phyloP scores from a whole-genome alignment of 2,329 filamentous ascomycete genomes.

The Penicillium decumbens region DNA sequence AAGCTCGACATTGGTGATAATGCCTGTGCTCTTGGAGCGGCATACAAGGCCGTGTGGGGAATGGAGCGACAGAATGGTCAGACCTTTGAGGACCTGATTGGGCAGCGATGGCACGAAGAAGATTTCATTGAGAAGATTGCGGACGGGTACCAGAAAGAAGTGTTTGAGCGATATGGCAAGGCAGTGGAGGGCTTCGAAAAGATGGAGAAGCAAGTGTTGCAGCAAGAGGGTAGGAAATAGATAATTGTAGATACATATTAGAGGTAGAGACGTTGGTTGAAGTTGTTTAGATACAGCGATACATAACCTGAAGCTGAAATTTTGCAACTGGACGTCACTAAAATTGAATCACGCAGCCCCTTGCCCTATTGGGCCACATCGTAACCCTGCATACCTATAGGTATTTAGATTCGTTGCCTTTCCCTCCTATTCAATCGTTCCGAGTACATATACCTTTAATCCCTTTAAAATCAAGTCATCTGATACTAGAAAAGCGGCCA shows the following conservation, averaged over 20 bases:
- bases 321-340: background rate
- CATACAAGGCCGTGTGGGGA: slow-evolving; percentile 95
- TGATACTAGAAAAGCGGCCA: background rate
- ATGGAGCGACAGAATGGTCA: slow-evolving; percentile 63
- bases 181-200: slow-evolving; percentile 71
- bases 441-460: background rate
- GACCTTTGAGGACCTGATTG: slow-evolving; percentile 85
- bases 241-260: slow-evolving; percentile 3
- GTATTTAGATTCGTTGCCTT: background rate
- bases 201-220: slow-evolving; percentile 66
- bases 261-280: background rate
- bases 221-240: slow-evolving; percentile 22
- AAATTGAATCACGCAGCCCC: slow-evolving; percentile 17
- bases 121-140: slow-evolving; percentile 78
- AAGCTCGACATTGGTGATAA: slow-evolving; percentile 91
- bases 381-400: background rate
- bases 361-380: slow-evolving; percentile 22
- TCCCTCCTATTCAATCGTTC: background rate
- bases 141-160: slow-evolving; percentile 68
- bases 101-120: slow-evolving; percentile 76
- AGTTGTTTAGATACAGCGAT: background rate
- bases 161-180: slow-evolving; percentile 72
- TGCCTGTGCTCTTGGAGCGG: slow-evolving; percentile 87
- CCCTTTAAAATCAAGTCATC: background rate
- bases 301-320: background rate